Evolutionary conservation across 1,139 yeast species (phyloP), one percentile per base, ranked within the genome.

Genomic region (Yamadazyma kanchanaburiensis): DNA sequence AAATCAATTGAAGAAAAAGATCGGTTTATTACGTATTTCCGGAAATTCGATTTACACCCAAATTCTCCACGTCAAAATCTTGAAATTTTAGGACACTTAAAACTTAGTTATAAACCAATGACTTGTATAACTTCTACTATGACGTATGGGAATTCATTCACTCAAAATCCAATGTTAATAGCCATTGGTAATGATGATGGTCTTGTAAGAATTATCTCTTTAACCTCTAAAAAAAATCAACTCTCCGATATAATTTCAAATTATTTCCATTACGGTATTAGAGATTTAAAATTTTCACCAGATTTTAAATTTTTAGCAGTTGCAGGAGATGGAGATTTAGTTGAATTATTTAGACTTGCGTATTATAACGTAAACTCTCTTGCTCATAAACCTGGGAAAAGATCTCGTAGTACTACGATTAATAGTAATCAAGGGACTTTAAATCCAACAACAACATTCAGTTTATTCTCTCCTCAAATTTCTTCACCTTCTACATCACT

Each of bases 161-260:
- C 32, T 74, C 57, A 64, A 26, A 51, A 45, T 21, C 83, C 85
- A 13, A 74, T 78, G 42, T 43, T 71, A 14, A 39, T 63, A 6
- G 77, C 82, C 0, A 51, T 81, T 23, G 77, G 83, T 0, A 62
- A 79, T 5, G 82, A 76, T 41, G 89, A 82, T 49, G 94, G 91
- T 1, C 71, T 73, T 39, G 59, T 80, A 11, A 58, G 83, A 27
- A 47, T 83, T 17, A 55, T 84, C 25, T 83, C 81, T 48, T 51
- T 78, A 13, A 38, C 50, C 12, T 45, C 48, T 26, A 27, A 30
- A 20, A 50, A 48, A 18, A 77, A 76, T 9, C 34, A 62, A 1
- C 47, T 81, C 4, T 62, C 77, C 1, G 94, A 82, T 47, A 60
- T 80, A 2, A 53, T 78, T 25, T 77, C 86, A 5, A 73, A 83